phyloP scores from a whole-genome alignment of 2,329 filamentous ascomycete genomes.

The Clathrospora elynae region DNA sequence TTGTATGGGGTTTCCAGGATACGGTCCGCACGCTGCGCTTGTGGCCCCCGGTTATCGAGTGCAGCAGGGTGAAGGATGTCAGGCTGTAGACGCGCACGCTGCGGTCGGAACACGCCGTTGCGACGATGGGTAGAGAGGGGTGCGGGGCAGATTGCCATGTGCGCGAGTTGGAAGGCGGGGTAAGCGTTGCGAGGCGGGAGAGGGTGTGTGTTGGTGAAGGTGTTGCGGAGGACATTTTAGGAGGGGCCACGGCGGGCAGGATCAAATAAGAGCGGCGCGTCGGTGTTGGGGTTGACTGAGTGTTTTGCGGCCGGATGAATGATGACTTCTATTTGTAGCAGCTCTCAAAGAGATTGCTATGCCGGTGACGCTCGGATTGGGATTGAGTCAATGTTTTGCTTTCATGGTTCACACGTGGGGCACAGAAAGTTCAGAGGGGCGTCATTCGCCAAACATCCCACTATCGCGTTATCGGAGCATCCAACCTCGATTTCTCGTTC shows the following conservation, averaged over 20 bases:
- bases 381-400: slow-evolving; percentile 8
- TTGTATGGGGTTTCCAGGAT: slow-evolving; percentile 79
- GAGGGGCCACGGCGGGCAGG: slow-evolving; percentile 9
- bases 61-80: slow-evolving; percentile 76
- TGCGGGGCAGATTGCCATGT: slow-evolving; percentile 88
- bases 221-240: slow-evolving; percentile 27
- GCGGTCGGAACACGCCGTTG: slow-evolving; percentile 85
- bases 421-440: slow-evolving; percentile 25
- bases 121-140: slow-evolving; percentile 83
- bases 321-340: too few relatives aligned
- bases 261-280: background rate
- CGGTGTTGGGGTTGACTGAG: too few relatives aligned
- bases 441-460: slow-evolving; percentile 32
- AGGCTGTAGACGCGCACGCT: slow-evolving; percentile 89
- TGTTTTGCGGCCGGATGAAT: too few relatives aligned
- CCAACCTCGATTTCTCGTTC: background rate
- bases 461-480: slow-evolving; percentile 20
- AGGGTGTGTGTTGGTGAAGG: slow-evolving; percentile 33
- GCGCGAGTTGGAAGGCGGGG: slow-evolving; percentile 62
- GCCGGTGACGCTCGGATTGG: background rate
- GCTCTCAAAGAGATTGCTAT: too few relatives aligned
- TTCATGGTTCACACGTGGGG: slow-evolving; percentile 10
- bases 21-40: slow-evolving; percentile 84
- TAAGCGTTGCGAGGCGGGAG: slow-evolving; percentile 57
- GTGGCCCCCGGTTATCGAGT: slow-evolving; percentile 82